Evolutionary conservation across 805 yeast genomes (phyloP), one percentile per base, ranked within the genome.

Genomic region (Myxozyma melibiosi): DNA sequence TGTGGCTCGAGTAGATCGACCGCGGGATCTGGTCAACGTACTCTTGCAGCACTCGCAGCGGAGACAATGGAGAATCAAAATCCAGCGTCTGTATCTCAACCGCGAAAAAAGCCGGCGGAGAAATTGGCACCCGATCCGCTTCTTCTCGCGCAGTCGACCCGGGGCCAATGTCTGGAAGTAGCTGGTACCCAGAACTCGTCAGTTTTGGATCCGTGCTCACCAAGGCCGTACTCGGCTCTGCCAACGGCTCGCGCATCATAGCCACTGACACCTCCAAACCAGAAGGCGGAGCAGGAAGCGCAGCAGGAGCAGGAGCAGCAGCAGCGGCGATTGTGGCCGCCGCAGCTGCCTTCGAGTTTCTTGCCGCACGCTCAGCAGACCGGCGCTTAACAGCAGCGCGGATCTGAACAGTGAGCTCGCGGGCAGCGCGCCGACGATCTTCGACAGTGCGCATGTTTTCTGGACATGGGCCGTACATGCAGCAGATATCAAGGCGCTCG

Each of bases 381-480:
- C 48, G 40, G n/a, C 48, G 39, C 18, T 30, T 41, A 6, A 34
- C 16, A 24, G 54, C 33, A 6, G 54, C 48, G 5, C 54, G 40
- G 30, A 51, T 41, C 42, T 50, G 55, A 1, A 51, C 18, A 4
- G 51, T 28, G 20, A 47, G 51, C 14, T 48, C 66, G 14, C 47
- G 42, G 13, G 57, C 52, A 2, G 48, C 47, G n/a, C 57, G 51
- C 27, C 25, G 31, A 20, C 51, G 42, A 41, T 53, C 57, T 22
- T 44, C 57, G 14, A n/a, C 9, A 2, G 57, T 18, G 22, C 51
- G 51, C 48, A 58, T 35, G 20, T 45, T 27, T n/a, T 50, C 57
- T 4, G 62, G 62, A 11, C 62, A 41, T 5, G 37, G 49, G 35
- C 62, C 62, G 48, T 58, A 58, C 16, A 11, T 8, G 35, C 62